Evolutionary conservation across 2,329 filamentous ascomycete genomes (phyloP).

Genomic region (Phaeosphaeria sp.): DNA sequence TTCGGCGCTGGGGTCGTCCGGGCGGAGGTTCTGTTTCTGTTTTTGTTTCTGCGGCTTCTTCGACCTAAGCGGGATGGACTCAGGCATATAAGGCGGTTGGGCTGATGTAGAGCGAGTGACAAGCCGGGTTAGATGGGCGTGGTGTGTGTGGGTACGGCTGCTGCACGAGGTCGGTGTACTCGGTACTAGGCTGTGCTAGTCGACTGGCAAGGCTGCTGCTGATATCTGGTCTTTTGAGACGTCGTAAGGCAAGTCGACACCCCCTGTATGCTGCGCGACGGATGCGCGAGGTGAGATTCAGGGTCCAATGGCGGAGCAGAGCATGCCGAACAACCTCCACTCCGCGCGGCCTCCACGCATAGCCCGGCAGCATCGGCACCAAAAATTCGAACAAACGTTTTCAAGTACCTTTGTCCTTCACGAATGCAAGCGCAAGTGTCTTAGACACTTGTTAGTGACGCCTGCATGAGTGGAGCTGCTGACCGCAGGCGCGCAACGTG

Average conservation of each 20-base stretch:
- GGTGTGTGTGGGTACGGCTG: conserved; percentile 11
- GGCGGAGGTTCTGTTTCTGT: conserved; percentile 21
- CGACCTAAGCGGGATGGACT: conserved; percentile 45
- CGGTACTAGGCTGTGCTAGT: conserved; percentile 6
- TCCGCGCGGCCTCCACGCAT: conserved; percentile 6
- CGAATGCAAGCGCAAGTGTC: background rate
- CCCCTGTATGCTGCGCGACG: background rate
- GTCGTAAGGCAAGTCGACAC: background rate
- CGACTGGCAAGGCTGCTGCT: background rate
- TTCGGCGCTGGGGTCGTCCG: conserved; percentile 21
- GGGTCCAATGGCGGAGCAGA: conserved; percentile 6
- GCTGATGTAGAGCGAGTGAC: conserved; percentile 21
- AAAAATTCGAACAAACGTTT: background rate
- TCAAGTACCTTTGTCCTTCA: background rate
- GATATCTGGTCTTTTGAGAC: conserved; percentile 4
- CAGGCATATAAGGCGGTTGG: conserved; percentile 45
- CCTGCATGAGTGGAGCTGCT: background rate
- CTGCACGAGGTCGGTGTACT: conserved; percentile 19
- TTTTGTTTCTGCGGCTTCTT: conserved; percentile 24
- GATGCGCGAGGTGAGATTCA: background rate
- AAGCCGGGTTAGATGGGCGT: conserved; percentile 5
- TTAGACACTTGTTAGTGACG: background rate
- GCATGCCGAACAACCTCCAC: conserved; percentile 3
- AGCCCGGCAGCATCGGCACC: background rate
- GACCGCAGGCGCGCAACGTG: background rate